Base-by-base conservation (phyloP, 306 rosid genomes). In the Alnus rubra region DNA sequence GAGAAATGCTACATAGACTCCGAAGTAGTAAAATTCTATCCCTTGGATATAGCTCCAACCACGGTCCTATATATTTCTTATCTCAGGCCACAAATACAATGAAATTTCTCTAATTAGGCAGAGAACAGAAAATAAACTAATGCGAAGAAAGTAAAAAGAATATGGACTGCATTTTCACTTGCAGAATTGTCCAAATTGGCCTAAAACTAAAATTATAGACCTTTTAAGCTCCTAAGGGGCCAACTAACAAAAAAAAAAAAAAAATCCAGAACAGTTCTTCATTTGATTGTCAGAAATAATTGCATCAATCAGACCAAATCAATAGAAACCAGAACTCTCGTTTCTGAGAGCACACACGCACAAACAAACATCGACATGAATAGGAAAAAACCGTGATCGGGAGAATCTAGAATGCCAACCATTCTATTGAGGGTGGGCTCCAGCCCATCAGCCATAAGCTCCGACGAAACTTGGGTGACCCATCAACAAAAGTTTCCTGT, bases 361-460 rank as follows among this genome's bases (percentile, higher is more conserved):
- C 28, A 67, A 8, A 49, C 54, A 71, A 42, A 9, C 52, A 80
- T 31, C 51, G 13, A 47, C 30, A 53, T 6, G 1, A 10, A 30
- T 9, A 7, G 18, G 9, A 33, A 37, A 69, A 31, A 69, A 18
- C 18, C 13, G 8, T 39, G 31, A 42, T n/a, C 42, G 31, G 50
- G 15, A 69, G 52, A 28, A 64, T 18, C 53, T 33, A 68, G 60
- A 18, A 80, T 47, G 87, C 94, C 7, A 79, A 94, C 98, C 95
- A 87, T 39, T 77, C 78, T 80, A 83, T 94, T 94, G 67, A 92
- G 89, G 3, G 54, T 86, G 9, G 90, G 74, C 75, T 95, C 92
- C 69, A 87, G 10, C 19, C 83, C 82, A 55, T 15, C 78, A 49
- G 71, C 65, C 58, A 79, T 59, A 71, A 78, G 42, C 58, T 48